A percentile compares a stretch with the other conserved stretches of the same genome.
phyloP scores from a whole-genome alignment of 345 rosid genomes.

The Dipteronia sinensis region DNA sequence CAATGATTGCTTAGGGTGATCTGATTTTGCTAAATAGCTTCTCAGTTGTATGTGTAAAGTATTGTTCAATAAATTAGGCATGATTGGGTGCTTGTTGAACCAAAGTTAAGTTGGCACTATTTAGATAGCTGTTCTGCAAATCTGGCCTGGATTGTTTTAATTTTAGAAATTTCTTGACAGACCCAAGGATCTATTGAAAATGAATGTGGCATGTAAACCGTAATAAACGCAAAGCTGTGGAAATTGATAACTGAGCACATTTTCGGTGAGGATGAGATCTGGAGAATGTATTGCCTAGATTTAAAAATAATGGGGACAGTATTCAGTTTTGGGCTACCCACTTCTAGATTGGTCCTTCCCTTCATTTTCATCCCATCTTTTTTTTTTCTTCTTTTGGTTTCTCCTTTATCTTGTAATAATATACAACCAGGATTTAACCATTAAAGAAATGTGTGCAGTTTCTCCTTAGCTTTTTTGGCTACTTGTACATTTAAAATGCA shows the following conservation, averaged over 20 bases:
- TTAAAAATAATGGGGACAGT: background rate
- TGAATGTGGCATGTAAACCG: background rate
- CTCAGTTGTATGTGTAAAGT: background rate
- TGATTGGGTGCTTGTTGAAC: background rate
- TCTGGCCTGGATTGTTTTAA: background rate
- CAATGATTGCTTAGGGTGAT: background rate
- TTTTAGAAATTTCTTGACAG: background rate
- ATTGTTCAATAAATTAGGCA: background rate
- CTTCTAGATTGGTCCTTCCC: background rate
- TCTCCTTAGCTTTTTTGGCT: background rate
- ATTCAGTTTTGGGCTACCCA: too few species aligned
- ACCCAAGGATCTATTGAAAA: background rate
- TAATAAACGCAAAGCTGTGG: background rate
- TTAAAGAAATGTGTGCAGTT: background rate
- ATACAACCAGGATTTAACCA: background rate
- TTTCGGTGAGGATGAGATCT: background rate
- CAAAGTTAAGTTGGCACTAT: background rate
- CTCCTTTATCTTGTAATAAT: background rate
- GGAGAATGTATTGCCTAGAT: background rate
- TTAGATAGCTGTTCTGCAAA: background rate
- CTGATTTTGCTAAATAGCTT: background rate
- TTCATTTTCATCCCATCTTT: background rate
- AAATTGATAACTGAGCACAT: background rate
- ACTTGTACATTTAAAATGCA: background rate
- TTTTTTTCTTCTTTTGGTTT: background rate